phyloP scores from a whole-genome alignment of 2,329 filamentous ascomycete genomes.

The Colletotrichum liaoningense region DNA sequence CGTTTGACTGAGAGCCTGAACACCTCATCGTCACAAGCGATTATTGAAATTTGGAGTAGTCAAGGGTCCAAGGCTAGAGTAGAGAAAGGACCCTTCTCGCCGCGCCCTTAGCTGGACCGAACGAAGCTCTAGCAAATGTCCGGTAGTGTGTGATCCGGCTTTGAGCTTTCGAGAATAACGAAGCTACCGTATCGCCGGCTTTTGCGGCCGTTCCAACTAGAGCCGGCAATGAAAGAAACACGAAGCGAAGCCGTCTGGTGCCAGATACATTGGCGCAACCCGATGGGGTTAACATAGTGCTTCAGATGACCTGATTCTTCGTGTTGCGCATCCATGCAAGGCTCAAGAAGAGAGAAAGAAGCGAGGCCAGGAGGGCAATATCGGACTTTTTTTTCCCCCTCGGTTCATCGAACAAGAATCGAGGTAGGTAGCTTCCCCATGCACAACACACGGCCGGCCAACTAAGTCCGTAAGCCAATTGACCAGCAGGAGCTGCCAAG shows the following conservation, averaged over 20 bases:
- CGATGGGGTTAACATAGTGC: background rate
- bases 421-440: background rate
- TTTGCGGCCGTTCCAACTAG: background rate
- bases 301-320: background rate
- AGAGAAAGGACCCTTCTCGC: background rate
- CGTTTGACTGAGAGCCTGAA: background rate
- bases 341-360: slow-evolving; percentile 2
- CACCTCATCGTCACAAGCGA: background rate
- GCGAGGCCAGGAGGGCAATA: background rate
- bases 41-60: background rate
- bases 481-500: slow-evolving; percentile 4
- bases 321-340: background rate
- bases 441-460: slow-evolving; percentile 1
- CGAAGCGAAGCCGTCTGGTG: background rate
- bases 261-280: background rate
- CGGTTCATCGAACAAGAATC: background rate
- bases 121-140: background rate
- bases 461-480: slow-evolving; percentile 27
- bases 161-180: no score
- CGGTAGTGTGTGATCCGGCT: background rate
- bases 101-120: background rate
- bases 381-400: background rate
- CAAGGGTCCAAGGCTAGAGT: background rate
- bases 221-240: background rate
- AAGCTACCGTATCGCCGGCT: background rate